Conservation (phyloP, 768 basidiomycete genomes). For the Lyophyllum decastes region DNA sequence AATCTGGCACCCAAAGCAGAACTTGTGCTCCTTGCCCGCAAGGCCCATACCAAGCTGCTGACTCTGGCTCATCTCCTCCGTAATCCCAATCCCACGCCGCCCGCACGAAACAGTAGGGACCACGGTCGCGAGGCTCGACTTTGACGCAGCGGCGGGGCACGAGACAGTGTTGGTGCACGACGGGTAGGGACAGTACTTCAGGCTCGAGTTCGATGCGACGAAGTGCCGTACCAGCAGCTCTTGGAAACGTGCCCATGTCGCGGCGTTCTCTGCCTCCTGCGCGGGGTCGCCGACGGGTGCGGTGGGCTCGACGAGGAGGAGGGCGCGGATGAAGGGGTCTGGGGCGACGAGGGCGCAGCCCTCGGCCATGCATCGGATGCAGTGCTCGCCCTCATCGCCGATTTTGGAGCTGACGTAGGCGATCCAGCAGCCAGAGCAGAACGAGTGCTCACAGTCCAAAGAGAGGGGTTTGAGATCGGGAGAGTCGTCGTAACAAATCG, state of each 20-base stretch:
- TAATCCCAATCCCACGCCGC: slow-evolving; percentile 48
- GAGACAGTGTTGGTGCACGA: slow-evolving; percentile 93
- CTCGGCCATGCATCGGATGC: slow-evolving; percentile 80
- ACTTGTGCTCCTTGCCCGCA: slow-evolving; percentile 62
- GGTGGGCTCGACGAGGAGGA: slow-evolving; percentile 42
- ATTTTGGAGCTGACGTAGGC: slow-evolving; percentile 82
- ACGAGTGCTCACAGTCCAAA: slow-evolving; percentile 81
- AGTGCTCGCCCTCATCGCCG: slow-evolving; percentile 75
- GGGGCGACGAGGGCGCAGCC: slow-evolving; percentile 66
- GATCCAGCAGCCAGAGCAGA: slow-evolving; percentile 83
- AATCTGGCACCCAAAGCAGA: slow-evolving; percentile 94
- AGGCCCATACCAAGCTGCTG: slow-evolving; percentile 26
- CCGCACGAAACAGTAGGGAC: slow-evolving; percentile 92
- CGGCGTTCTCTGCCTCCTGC: slow-evolving; percentile 42
- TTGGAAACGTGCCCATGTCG: slow-evolving; percentile 71
- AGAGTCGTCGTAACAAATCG: slow-evolving; percentile 89
- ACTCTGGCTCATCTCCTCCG: slow-evolving; percentile 32
- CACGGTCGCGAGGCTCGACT: slow-evolving; percentile 68
- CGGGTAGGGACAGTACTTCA: slow-evolving; percentile 96
- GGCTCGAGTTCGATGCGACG: slow-evolving; percentile 76
- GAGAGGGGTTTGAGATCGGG: slow-evolving; percentile 60
- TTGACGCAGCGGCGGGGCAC: slow-evolving; percentile 79
- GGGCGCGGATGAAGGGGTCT: slow-evolving; percentile 59
- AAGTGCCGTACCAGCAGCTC: slow-evolving; percentile 89
- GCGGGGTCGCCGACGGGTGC: slow-evolving; percentile 23